Evolutionary conservation across 345 rosid genomes (phyloP).

Genomic region (Eucalyptus victrix): DNA sequence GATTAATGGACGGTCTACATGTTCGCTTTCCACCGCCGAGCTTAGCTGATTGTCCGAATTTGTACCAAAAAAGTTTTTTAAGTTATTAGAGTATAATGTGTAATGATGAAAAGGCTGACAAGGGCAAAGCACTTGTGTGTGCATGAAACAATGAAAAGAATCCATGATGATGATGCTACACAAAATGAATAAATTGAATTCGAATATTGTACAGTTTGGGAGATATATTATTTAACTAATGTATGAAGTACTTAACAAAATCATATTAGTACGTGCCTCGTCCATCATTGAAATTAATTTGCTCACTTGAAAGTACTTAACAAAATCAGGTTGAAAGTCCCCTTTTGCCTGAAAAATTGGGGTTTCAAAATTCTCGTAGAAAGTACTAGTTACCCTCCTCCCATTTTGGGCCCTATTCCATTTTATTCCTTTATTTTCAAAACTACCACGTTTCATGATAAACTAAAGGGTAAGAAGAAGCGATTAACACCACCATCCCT

Average conservation of each 20-base stretch:
- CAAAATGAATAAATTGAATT: background rate
- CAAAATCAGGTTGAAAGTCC: background rate
- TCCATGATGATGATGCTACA: background rate
- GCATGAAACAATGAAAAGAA: background rate
- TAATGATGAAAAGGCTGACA: background rate
- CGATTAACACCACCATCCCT: background rate
- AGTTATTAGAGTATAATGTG: background rate
- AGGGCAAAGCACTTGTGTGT: background rate
- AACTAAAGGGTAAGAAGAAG: background rate
- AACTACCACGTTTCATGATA: background rate
- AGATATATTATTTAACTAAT: background rate
- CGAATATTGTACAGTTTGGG: background rate
- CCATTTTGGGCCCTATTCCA: background rate
- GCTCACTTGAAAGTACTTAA: background rate
- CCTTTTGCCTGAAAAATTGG: background rate
- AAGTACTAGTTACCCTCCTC: background rate
- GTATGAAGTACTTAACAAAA: background rate
- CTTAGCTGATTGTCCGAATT: background rate
- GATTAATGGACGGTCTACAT: background rate
- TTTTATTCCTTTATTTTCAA: background rate
- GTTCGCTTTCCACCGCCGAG: background rate
- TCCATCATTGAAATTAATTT: background rate
- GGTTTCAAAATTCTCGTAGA: background rate
- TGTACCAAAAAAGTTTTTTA: background rate
- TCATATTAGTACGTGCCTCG: background rate